phyloP scores from a whole-genome alignment of 2,329 filamentous ascomycete genomes.

The Fulvia fulva region DNA sequence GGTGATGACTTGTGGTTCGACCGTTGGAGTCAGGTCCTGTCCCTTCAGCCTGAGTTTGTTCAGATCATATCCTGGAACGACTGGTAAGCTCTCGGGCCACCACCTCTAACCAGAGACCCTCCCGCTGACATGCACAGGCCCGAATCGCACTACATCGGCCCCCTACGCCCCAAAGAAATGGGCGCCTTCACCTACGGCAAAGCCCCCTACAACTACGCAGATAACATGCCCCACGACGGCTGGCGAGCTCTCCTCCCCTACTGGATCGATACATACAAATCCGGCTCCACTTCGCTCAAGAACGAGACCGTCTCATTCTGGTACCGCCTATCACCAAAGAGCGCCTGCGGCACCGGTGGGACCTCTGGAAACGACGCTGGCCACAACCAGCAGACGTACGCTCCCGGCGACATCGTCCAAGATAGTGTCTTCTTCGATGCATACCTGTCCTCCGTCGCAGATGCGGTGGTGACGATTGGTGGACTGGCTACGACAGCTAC shows the following conservation, averaged over 20 bases:
- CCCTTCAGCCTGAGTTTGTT: constrained; percentile 50
- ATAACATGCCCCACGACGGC: constrained; percentile 48
- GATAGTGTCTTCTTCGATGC: constrained; percentile 46
- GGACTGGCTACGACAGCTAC: constrained; percentile 28
- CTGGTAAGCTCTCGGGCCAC: constrained; percentile 38
- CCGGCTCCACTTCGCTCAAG: constrained; percentile 33
- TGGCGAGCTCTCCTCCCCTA: constrained; percentile 50
- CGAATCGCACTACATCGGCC: constrained; percentile 53
- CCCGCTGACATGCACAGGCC: constrained; percentile 2
- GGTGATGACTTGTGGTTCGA: constrained; percentile 60
- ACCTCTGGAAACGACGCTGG: constrained; percentile 36
- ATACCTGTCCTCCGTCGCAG: constrained; percentile 28
- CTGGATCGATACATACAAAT: constrained; percentile 51
- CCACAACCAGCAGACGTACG: constrained; percentile 15
- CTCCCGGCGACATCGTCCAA: constrained; percentile 34
- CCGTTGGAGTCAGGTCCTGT: constrained; percentile 54
- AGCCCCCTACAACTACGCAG: constrained; percentile 49
- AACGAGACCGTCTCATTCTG: constrained; percentile 38
- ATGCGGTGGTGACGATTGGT: constrained; percentile 39
- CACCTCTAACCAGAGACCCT: not conserved
- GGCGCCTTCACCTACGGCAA: constrained; percentile 18
- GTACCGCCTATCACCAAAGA: constrained; percentile 38
- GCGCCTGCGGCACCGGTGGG: constrained; percentile 38
- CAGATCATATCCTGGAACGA: constrained; percentile 59
- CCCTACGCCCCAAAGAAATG: constrained; percentile 19